A percentile compares a stretch with the other conserved stretches of the same genome.
These are phyloP conservation scores for Graphium sp. DNA, from an alignment of 2,329 filamentous ascomycete genomes.

Conservation along the genomic window DNA sequence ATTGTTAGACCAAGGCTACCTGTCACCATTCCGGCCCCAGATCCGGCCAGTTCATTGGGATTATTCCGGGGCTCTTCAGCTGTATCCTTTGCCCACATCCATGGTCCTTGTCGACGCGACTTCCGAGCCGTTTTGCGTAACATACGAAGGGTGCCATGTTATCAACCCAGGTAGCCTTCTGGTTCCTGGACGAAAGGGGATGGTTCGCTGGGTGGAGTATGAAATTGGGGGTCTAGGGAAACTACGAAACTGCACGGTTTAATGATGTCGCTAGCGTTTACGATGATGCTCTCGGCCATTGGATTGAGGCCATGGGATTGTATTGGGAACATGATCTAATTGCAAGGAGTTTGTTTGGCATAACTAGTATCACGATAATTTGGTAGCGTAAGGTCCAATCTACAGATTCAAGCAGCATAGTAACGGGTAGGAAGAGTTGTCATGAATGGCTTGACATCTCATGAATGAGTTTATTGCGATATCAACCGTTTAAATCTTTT, in stretches of 20 bases:
- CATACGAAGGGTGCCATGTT: conserved; percentile 89
- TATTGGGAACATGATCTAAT: too few relatives aligned
- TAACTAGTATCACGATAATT: too few relatives aligned
- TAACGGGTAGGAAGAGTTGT: too few relatives aligned
- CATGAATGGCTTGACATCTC: too few relatives aligned
- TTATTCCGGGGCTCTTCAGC: conserved; percentile 53
- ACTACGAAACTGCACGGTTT: conserved; percentile 47
- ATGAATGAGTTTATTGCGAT: too few relatives aligned
- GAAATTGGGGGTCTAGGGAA: conserved; percentile 47
- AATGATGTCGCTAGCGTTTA: too few relatives aligned
- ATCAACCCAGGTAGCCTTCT: conserved; percentile 79
- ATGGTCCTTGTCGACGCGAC: conserved; percentile 72
- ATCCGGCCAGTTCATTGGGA: conserved; percentile 83
- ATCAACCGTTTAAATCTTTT: too few relatives aligned
- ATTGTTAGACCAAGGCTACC: conserved; percentile 73
- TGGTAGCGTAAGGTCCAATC: too few relatives aligned
- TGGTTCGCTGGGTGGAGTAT: conserved; percentile 79
- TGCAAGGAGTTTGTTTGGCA: too few relatives aligned
- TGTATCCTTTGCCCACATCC: conserved; percentile 80
- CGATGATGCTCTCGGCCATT: too few relatives aligned
- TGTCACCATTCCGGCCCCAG: conserved; percentile 72
- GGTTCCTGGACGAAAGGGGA: conserved; percentile 48
- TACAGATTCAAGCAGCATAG: too few relatives aligned
- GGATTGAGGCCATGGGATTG: too few relatives aligned
- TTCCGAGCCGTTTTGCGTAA: conserved; percentile 67